These are phyloP conservation scores for Oryza glumipatula DNA, from an alignment of 176 grass and related monocot species.

Conservation along the genomic window DNA sequence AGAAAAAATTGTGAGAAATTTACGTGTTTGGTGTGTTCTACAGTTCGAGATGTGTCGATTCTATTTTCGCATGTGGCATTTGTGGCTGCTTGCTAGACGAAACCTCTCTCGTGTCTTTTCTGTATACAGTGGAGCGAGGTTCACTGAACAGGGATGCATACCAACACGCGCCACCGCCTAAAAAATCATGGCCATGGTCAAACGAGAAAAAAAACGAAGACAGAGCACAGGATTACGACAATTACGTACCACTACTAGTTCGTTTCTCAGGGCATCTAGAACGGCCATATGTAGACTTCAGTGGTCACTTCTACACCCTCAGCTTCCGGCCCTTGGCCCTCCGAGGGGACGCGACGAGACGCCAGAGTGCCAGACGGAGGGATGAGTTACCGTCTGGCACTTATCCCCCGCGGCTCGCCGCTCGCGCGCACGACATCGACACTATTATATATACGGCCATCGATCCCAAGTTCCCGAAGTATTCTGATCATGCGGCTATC, in stretches of 20 bases:
- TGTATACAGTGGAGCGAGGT: not conserved
- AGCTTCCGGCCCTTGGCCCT: not conserved
- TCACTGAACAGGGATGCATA: not conserved
- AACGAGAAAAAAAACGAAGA: not conserved
- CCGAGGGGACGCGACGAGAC: not conserved
- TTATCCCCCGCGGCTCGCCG: no score
- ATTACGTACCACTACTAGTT: not conserved
- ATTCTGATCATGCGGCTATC: constrained; percentile 11
- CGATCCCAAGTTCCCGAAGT: no score
- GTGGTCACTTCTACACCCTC: not conserved
- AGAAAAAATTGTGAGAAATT: not conserved
- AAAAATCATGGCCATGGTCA: not conserved
- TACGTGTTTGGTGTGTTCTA: not conserved
- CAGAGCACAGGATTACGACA: not conserved
- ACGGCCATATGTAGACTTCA: not conserved
- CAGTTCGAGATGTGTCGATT: not conserved
- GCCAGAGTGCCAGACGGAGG: not conserved
- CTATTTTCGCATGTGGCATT: not conserved
- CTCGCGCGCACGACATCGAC: not conserved
- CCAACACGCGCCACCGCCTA: not conserved
- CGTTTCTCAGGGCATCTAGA: not conserved
- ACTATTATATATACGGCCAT: not conserved
- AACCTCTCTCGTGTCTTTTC: not conserved
- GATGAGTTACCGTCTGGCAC: not conserved
- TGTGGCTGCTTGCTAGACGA: not conserved